These are phyloP conservation scores for Cyclospora cayetanensis DNA, from an alignment of 169 alveolate species.

Conservation along the genomic window DNA sequence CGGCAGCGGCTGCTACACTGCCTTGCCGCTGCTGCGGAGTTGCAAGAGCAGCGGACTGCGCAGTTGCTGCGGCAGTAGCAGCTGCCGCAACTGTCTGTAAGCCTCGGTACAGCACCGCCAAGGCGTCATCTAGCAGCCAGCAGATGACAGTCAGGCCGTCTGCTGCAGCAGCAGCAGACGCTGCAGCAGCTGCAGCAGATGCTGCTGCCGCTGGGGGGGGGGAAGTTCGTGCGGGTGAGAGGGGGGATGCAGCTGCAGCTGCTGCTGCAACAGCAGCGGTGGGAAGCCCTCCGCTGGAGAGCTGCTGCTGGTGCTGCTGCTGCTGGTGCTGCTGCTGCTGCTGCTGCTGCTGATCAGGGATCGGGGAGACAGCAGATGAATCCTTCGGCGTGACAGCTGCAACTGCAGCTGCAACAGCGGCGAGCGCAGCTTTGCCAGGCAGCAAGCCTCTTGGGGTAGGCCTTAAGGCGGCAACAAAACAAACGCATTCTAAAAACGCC, in stretches of 20 bases:
- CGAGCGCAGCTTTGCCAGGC: slow-evolving; percentile 55
- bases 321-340: slow-evolving; percentile 17
- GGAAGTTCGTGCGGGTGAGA: background rate
- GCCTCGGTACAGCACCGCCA: slow-evolving; percentile 55
- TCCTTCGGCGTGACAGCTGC: background rate
- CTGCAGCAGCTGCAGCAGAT: slow-evolving; percentile 30
- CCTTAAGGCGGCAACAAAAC: slow-evolving; percentile 64
- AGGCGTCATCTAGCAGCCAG: slow-evolving; percentile 61
- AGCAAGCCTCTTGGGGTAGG: slow-evolving; percentile 45
- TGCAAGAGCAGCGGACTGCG: slow-evolving; percentile 44
- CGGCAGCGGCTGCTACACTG: slow-evolving; percentile 28
- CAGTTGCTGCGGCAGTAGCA: slow-evolving; percentile 36
- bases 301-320: background rate
- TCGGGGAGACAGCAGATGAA: background rate
- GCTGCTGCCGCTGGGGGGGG: slow-evolving; percentile 32
- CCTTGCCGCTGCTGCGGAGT: slow-evolving; percentile 22
- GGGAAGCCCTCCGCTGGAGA: background rate
- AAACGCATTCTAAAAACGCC: slow-evolving; percentile 62
- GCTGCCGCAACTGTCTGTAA: slow-evolving; percentile 46
- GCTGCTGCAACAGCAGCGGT: background rate
- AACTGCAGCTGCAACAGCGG: slow-evolving; percentile 55
- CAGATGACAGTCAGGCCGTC: slow-evolving; percentile 41
- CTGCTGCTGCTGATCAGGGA: background rate
- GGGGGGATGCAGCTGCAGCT: background rate
- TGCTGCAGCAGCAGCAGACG: slow-evolving; percentile 30